Evolutionary conservation across 352 stramenopile species (phyloP).

Genomic region (Globisporangium polare): DNA sequence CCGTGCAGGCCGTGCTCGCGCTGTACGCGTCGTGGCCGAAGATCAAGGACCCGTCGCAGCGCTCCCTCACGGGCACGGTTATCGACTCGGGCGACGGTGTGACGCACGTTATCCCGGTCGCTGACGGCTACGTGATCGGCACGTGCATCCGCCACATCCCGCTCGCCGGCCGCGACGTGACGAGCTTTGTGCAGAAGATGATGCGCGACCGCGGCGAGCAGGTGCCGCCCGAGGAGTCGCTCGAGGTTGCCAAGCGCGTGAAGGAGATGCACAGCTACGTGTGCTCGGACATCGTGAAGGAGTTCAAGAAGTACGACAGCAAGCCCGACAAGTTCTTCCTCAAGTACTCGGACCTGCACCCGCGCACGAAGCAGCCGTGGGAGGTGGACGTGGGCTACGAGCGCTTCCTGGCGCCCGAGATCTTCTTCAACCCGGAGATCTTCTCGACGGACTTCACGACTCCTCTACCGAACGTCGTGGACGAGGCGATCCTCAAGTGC

Average conservation of each 20-base stretch:
- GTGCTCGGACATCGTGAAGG: constrained; percentile 92
- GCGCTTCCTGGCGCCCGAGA: constrained; percentile 93
- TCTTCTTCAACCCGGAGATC: constrained; percentile 98
- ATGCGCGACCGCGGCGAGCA: constrained; percentile 90
- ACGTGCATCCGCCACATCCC: constrained; percentile 95
- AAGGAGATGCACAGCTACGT: constrained; percentile 97
- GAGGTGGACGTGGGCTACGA: constrained; percentile 92
- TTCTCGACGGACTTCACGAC: constrained; percentile 93
- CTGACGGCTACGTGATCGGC: constrained; percentile 95
- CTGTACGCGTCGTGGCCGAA: constrained; percentile 93
- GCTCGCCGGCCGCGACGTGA: constrained; percentile 93
- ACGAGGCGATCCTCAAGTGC: constrained; percentile 94
- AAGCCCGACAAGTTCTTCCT: constrained; percentile 92
- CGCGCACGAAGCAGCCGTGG: constrained; percentile 82
- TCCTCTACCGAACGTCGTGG: constrained; percentile 92
- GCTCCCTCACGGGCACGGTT: constrained; percentile 91
- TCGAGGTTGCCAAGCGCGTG: constrained; percentile 89
- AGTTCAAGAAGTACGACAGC: constrained; percentile 95
- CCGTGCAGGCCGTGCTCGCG: constrained; percentile 93
- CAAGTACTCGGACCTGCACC: constrained; percentile 79
- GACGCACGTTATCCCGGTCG: constrained; percentile 93
- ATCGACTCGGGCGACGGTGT: constrained; percentile 94
- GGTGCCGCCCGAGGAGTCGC: constrained; percentile 89
- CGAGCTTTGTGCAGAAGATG: constrained; percentile 93
- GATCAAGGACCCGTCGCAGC: constrained; percentile 81